These are phyloP conservation scores for Mucor sp. DNA, from an alignment of 371 early-diverging fungal genomes.

Conservation along the genomic window DNA sequence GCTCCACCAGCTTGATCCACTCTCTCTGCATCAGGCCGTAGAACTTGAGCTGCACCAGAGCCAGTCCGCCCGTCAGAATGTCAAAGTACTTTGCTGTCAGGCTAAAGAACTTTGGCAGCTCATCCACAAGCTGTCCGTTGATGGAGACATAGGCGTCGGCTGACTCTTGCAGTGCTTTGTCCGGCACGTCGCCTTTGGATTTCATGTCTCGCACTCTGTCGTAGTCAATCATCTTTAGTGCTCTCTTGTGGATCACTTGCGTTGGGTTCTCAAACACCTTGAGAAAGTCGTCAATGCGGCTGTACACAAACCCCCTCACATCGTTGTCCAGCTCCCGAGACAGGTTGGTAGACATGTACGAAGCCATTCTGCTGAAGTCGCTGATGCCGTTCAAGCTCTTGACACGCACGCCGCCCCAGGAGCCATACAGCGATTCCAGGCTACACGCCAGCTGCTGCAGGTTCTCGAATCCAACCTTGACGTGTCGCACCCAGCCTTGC, in stretches of 20 bases:
- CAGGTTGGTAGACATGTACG: conserved; percentile 27
- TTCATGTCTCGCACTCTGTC: conserved; percentile 66
- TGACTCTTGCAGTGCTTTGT: conserved; percentile 69
- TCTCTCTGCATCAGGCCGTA: conserved; percentile 43
- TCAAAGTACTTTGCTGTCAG: conserved; percentile 68
- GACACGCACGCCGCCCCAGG: conserved; percentile 41
- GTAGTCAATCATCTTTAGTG: conserved; percentile 76
- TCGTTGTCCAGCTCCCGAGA: conserved; percentile 39
- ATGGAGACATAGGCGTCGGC: conserved; percentile 74
- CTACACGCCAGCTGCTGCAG: conserved; percentile 57
- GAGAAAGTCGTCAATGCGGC: conserved; percentile 61
- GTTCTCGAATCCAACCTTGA: conserved; percentile 63
- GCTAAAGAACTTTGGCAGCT: conserved; percentile 70
- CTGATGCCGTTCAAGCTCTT: conserved; percentile 34
- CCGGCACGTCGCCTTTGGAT: conserved; percentile 62
- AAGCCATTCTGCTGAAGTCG: conserved; percentile 33
- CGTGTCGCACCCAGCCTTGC: conserved; percentile 59
- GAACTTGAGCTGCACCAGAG: conserved; percentile 58
- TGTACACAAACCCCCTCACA: conserved; percentile 51
- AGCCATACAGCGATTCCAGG: conserved; percentile 60
- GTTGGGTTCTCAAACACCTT: conserved; percentile 68
- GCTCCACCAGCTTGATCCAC: conserved; percentile 35
- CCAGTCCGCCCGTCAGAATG: conserved; percentile 58
- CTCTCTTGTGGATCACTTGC: conserved; percentile 77
- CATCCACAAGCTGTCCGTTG: conserved; percentile 78